A percentile compares a stretch with the other conserved stretches of the same genome.
Evolutionary conservation across 2,329 filamentous ascomycete species (phyloP).

Genomic region (Hypoxylon sp.): DNA sequence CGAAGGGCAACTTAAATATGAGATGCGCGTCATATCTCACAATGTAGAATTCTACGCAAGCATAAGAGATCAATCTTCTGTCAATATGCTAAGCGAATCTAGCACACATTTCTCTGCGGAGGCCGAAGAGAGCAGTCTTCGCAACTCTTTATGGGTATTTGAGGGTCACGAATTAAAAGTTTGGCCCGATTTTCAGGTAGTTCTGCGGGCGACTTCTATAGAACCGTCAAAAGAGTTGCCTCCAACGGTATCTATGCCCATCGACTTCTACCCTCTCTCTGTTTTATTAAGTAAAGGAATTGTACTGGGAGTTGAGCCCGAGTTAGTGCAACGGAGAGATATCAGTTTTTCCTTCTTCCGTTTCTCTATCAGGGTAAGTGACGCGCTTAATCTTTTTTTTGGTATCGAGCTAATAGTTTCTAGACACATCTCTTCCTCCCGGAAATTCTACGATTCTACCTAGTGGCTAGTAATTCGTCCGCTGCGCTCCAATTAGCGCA

Average conservation of each 20-base stretch:
- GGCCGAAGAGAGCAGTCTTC: constrained; percentile 61
- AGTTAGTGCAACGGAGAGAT: constrained; percentile 91
- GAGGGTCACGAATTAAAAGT: constrained; percentile 85
- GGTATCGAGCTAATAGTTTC: constrained; percentile 19
- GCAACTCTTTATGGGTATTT: constrained; percentile 94
- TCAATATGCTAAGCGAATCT: constrained; percentile 43
- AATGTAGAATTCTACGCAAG: constrained; percentile 95
- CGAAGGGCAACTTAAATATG: constrained; percentile 89
- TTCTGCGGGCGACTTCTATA: constrained; percentile 74
- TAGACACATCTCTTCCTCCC: constrained; percentile 94
- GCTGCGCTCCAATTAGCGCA: constrained; percentile 84
- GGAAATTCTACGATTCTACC: constrained; percentile 81
- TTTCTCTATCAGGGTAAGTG: constrained; percentile 82
- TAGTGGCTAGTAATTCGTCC: constrained; percentile 77
- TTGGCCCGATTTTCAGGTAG: constrained; percentile 88
- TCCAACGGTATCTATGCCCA: constrained; percentile 75
- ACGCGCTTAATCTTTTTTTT: neutral
- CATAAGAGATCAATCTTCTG: constrained; percentile 81
- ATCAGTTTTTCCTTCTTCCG: constrained; percentile 90
- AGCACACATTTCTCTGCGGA: constrained; percentile 44
- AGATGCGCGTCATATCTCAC: constrained; percentile 96
- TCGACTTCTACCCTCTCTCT: constrained; percentile 97
- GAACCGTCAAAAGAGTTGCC: constrained; percentile 76
- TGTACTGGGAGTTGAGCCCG: constrained; percentile 87
- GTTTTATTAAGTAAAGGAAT: constrained; percentile 89